phyloP scores from a whole-genome alignment of 495 filamentous ascomycete species.

The Penicillium taxi region DNA sequence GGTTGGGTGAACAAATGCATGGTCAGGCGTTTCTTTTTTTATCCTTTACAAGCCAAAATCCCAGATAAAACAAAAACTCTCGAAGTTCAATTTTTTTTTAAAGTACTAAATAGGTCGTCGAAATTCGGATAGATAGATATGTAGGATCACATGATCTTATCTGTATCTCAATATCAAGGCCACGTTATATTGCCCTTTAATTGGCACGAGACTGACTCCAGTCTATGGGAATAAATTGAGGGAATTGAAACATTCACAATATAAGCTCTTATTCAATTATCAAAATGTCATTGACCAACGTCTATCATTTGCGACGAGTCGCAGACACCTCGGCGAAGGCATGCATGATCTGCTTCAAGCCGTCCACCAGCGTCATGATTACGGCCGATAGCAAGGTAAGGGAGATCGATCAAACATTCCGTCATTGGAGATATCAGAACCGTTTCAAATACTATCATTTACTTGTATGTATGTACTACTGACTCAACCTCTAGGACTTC shows the following conservation, averaged over 20 bases:
- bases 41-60: not conserved
- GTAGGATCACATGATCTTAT: too few relatives aligned
- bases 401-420: not conserved
- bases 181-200: too few relatives aligned
- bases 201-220: too few relatives aligned
- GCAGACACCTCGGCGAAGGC: conserved; percentile 74
- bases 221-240: too few relatives aligned
- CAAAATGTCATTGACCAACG: conserved; percentile 60
- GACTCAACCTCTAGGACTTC: conserved; percentile 60
- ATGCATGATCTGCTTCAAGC: conserved; percentile 88
- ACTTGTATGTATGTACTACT: conserved; percentile 1
- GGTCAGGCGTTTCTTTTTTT: conserved; percentile 18
- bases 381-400: conserved; percentile 83
- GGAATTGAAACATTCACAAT: not conserved
- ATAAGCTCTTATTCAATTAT: not conserved
- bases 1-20: conserved; percentile 23
- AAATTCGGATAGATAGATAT: not conserved
- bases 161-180: too few relatives aligned
- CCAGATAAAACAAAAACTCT: not conserved
- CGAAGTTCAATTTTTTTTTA: not conserved
- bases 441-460: not conserved
- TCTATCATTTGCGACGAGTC: conserved; percentile 81
- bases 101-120: not conserved
- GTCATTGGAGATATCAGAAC: not conserved
- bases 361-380: conserved; percentile 76